Base-by-base conservation (phyloP, 2,329 filamentous ascomycete genomes). In the Cercospora nicotianae region DNA sequence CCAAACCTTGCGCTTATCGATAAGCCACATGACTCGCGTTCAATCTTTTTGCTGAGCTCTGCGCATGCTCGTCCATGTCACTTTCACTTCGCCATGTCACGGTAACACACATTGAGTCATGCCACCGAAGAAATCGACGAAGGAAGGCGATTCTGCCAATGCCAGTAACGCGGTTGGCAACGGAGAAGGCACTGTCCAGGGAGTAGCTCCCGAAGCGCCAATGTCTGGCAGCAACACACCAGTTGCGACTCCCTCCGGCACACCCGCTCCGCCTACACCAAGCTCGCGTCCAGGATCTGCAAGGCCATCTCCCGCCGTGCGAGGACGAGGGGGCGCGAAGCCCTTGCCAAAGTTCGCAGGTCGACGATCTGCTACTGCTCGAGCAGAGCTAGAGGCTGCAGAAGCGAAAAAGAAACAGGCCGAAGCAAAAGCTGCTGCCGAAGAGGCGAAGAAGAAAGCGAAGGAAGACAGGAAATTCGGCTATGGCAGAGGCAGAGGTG, bases 321-420 rank as follows among this genome's bases (percentile, higher is more conserved):
- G 68, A 42, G 64, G 67, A 30, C 71, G 70, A 23, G 64, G 70
- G 55, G 70, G 67, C 2, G 67, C 72, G 12, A 70, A 73, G 57
- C 71, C 39, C 39, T 77, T 78, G 61, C 82, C 82, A 4, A 80
- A 79, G 42, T 82, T 81, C 66, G 80, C 77, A 16, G 81, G 80
- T 12, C 77, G 82, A 63, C 74, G 82, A 64, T 83, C 80, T 68
- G 81, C 82, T 68, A 79, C 80, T 51, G 79, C 80, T 57, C 77
- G 82, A 66, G 81, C 80, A 31, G 80, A 82, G 60, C 74, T 80
- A 26, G 80, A 80, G 66, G 79, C 80, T 42, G 78, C 78, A 55
- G 78, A 78, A 42, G 72, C 76, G 26, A 80, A 79, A 60, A 77
- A 80, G 45, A 79, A 81, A 61, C 73, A 75, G 23, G 77, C 78